Evolutionary conservation across 1,139 yeast genomes (phyloP).

Genomic region (Diutina rugosa): DNA sequence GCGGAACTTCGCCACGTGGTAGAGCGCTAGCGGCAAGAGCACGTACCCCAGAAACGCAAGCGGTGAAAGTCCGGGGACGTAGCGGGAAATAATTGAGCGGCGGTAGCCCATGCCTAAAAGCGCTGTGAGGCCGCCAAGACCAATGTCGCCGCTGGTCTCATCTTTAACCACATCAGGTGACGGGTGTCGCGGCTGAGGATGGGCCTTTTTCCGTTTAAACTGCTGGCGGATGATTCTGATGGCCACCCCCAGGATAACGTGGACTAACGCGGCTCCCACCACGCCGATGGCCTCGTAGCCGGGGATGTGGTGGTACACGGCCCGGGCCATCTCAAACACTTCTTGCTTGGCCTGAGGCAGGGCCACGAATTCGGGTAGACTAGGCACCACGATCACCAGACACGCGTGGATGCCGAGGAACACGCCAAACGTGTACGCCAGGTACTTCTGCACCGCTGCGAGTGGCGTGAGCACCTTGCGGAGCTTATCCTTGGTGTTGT

Average conservation of each 20-base stretch:
- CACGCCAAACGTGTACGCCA: constrained; percentile 44
- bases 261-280: constrained; percentile 34
- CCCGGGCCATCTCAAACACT: constrained; percentile 46
- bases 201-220: constrained; percentile 2
- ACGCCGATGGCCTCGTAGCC: constrained; percentile 35
- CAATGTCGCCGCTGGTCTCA: constrained; percentile 32
- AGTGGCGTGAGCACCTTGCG: neutral
- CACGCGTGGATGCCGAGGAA: constrained; percentile 49
- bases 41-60: constrained; percentile 50
- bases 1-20: constrained; percentile 39
- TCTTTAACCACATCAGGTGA: constrained; percentile 11
- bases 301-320: constrained; percentile 42
- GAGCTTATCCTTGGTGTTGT: neutral
- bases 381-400: constrained; percentile 45
- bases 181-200: neutral
- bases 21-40: constrained; percentile 23
- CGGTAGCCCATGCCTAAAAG: constrained; percentile 42
- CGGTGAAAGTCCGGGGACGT: constrained; percentile 27
- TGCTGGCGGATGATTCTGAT: constrained; percentile 25
- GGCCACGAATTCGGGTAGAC: constrained; percentile 23
- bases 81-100: constrained; percentile 28
- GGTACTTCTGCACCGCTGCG: constrained; percentile 37
- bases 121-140: constrained; percentile 46
- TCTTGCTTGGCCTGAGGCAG: constrained; percentile 30
- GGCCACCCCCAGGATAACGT: constrained; percentile 40